Evolutionary conservation across 164 flowering plant species (phyloP), one percentile per base, ranked within the genome.

Genomic region (Akebia trifoliata): DNA sequence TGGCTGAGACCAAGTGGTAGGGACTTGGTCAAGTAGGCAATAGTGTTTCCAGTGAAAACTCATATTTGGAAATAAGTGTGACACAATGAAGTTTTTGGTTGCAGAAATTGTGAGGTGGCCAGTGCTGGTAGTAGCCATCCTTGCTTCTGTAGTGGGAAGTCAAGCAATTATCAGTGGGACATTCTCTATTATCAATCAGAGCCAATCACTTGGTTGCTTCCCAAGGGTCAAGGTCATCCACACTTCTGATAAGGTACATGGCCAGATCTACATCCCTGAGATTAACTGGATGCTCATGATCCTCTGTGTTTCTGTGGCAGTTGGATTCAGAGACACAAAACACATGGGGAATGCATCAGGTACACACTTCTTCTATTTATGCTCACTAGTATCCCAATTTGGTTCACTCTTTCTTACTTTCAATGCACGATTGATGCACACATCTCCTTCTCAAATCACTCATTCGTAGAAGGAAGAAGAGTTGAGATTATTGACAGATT

Each of bases 141-240:
- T 90, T 57, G 97, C 97, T 55, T 82, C 97, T n/a, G 95, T 90
- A 32, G 97, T 90, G 38, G 97, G 97, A 62, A 87, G 97, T 74
- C 97, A 90, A 73, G 97, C 97, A 22, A 90, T 90, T 59, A 90
- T 90, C 75, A 90, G 97, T 28, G 97, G 97, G 30, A 87, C 97
- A n/a, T 90, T 90, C 80, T 90, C 97, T 35, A 90, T 90, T 59
- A 90, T 90, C 61, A 90, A 87, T 76, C 97, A 90, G 76, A 90
- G 97, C 76, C 97, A 90, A 56, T 85, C 97, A 31, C 83, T 90
- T 6, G 85, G 97, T 42, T 90, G 97, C 75, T 90, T 90, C 67
- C 97, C 97, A 0, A 77, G 89, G 71, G 97, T 90, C 56, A 90
- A 90, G 75, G 93, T 90, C 52, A 76, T 90, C 60, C 97, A 90